Evolutionary conservation across 768 basidiomycete genomes (phyloP).

Genomic region (Termitomyces sp.): DNA sequence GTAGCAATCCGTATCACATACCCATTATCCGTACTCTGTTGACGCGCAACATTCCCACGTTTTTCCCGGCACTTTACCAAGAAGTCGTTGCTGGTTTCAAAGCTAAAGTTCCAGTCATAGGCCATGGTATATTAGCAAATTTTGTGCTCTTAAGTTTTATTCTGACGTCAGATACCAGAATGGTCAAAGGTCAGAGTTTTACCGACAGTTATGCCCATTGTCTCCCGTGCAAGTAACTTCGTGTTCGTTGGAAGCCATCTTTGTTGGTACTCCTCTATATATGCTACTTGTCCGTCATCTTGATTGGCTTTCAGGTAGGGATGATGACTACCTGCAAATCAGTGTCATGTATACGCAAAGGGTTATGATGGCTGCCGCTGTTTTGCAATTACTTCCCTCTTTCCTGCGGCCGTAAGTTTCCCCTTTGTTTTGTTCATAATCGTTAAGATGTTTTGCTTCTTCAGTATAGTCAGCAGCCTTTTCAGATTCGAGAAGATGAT

Average conservation of each 20-base stretch:
- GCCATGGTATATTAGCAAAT: background rate
- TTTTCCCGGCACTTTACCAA: background rate
- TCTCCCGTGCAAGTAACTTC: conserved; percentile 27
- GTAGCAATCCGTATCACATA: background rate
- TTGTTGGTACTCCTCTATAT: conserved; percentile 15
- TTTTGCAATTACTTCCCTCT: conserved; percentile 26
- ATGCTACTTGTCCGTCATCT: background rate
- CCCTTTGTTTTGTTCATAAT: too few species aligned
- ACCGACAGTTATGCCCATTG: conserved; percentile 17
- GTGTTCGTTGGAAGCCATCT: conserved; percentile 27
- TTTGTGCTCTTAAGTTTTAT: background rate
- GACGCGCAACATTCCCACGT: background rate
- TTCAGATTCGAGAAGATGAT: conserved; percentile 3
- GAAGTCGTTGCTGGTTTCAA: background rate
- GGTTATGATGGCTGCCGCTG: conserved; percentile 17
- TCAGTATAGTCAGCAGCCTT: conserved; percentile 4
- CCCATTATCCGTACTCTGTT: background rate
- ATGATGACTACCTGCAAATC: too few species aligned
- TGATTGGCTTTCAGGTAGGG: conserved; percentile 15
- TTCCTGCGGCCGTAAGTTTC: conserved; percentile 28
- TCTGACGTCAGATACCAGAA: conserved; percentile 4
- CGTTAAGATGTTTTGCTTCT: background rate
- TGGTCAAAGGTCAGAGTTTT: conserved; percentile 19
- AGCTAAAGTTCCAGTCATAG: background rate
- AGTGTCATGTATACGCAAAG: conserved; percentile 19